phyloP scores from a whole-genome alignment of 2,329 filamentous ascomycete genomes.

The Lasiodiplodia sp. region DNA sequence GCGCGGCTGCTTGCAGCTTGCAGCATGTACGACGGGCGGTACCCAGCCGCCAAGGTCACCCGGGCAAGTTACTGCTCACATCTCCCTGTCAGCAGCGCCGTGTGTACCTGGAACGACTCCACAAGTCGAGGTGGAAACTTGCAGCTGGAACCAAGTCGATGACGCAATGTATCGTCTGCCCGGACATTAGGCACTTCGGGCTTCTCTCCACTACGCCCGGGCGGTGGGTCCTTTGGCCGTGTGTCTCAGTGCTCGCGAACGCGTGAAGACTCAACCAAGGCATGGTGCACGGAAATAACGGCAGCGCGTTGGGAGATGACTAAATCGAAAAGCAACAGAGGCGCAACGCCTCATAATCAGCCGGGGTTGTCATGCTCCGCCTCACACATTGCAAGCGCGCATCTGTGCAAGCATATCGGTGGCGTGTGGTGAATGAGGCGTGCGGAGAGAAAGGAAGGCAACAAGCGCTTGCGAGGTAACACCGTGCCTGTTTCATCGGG shows the following conservation, averaged over 20 bases:
- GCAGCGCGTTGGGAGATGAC: slow-evolving; percentile 4
- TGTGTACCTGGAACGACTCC: background rate
- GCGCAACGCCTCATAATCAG: slow-evolving; percentile 15
- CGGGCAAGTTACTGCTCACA: slow-evolving; percentile 4
- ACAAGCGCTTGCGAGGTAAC: background rate
- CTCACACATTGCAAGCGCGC: slow-evolving; percentile 14
- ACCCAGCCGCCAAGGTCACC: background rate
- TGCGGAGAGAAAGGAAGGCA: background rate
- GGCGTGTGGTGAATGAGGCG: background rate
- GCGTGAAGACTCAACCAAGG: slow-evolving; percentile 11
- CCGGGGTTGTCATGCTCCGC: slow-evolving; percentile 25
- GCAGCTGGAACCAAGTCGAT: slow-evolving; percentile 2
- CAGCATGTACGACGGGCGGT: background rate
- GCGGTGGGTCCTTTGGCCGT: background rate
- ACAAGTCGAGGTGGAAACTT: background rate
- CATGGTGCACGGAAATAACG: background rate
- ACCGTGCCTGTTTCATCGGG: slow-evolving; percentile 24
- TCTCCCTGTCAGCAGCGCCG: slow-evolving; percentile 9
- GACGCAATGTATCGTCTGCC: slow-evolving; percentile 7
- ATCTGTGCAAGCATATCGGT: slow-evolving; percentile 7
- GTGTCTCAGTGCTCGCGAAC: slow-evolving; percentile 16
- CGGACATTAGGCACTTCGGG: background rate
- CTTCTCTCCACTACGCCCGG: background rate
- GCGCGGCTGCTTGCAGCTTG: slow-evolving; percentile 13
- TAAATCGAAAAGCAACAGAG: slow-evolving; percentile 9